Conservation (phyloP, 805 yeast genomes). For the Candida krabiensis region DNA sequence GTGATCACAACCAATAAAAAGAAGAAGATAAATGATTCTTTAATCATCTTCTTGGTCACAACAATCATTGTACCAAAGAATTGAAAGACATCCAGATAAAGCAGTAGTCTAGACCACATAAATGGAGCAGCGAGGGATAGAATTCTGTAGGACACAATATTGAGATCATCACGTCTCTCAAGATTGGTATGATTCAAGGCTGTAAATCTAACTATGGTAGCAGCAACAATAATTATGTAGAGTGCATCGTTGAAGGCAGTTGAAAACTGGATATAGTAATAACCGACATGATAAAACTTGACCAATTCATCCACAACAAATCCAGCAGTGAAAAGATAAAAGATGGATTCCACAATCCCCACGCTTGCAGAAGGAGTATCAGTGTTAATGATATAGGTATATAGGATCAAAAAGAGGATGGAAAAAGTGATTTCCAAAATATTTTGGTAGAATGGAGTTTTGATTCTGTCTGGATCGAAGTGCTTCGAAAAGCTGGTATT, state of each 20-base stretch:
- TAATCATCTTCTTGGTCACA: slow-evolving; percentile 81
- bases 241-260: slow-evolving; percentile 72
- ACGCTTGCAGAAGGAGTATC: slow-evolving; percentile 40
- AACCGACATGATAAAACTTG: slow-evolving; percentile 77
- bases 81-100: slow-evolving; percentile 74
- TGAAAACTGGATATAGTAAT: slow-evolving; percentile 71
- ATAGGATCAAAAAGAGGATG: slow-evolving; percentile 58
- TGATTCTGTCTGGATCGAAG: slow-evolving; percentile 79
- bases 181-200: slow-evolving; percentile 34
- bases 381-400: slow-evolving; percentile 62
- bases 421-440: slow-evolving; percentile 67
- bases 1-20: slow-evolving; percentile 68
- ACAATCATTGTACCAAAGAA: slow-evolving; percentile 90
- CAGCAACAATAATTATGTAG: slow-evolving; percentile 53
- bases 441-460: slow-evolving; percentile 84
- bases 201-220: slow-evolving; percentile 57
- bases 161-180: slow-evolving; percentile 21
- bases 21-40: slow-evolving; percentile 81
- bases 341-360: slow-evolving; percentile 52
- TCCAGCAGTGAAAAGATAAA: slow-evolving; percentile 67
- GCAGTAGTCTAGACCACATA: slow-evolving; percentile 78
- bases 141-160: slow-evolving; percentile 55
- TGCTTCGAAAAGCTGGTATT: slow-evolving; percentile 57
- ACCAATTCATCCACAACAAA: slow-evolving; percentile 64
- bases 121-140: slow-evolving; percentile 82